Evolutionary conservation across 257 asterid species (phyloP).

Genomic region (Solanum ossicruentum): DNA sequence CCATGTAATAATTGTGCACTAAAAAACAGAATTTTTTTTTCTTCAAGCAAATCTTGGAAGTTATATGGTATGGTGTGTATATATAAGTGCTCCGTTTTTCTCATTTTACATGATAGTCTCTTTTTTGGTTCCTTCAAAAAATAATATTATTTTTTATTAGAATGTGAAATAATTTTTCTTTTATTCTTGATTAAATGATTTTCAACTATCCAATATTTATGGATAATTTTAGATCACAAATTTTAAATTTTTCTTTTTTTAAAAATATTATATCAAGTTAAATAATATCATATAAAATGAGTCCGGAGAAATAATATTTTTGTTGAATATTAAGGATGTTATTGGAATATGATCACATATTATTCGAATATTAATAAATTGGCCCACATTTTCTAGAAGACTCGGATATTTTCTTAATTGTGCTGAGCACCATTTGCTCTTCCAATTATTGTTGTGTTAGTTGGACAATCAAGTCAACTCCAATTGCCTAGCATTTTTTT

Average conservation of each 20-base stretch:
- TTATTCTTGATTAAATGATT: too few relatives aligned
- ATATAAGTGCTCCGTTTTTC: background rate
- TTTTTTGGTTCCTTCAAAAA: too few relatives aligned
- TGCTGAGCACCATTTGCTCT: background rate
- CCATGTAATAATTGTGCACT: conserved; percentile 22
- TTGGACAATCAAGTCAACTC: background rate
- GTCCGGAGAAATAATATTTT: background rate
- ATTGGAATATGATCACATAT: background rate
- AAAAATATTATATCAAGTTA: too few relatives aligned
- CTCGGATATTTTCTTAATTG: background rate
- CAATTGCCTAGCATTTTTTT: background rate
- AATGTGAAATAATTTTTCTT: too few relatives aligned
- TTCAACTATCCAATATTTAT: too few relatives aligned
- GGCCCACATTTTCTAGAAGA: background rate
- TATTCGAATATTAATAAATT: conserved; percentile 1
- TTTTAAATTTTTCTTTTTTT: too few relatives aligned
- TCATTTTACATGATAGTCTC: too few relatives aligned
- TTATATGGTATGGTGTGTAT: background rate
- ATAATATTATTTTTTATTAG: too few relatives aligned
- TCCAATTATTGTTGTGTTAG: conserved; percentile 6
- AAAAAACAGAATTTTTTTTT: background rate
- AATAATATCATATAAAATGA: too few relatives aligned
- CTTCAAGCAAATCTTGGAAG: background rate
- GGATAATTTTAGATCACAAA: too few relatives aligned
- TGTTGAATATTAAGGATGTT: background rate